Evolutionary conservation across 768 basidiomycete genomes (phyloP), one percentile per base, ranked within the genome.

Genomic region (Botryobasidium botryosum): DNA sequence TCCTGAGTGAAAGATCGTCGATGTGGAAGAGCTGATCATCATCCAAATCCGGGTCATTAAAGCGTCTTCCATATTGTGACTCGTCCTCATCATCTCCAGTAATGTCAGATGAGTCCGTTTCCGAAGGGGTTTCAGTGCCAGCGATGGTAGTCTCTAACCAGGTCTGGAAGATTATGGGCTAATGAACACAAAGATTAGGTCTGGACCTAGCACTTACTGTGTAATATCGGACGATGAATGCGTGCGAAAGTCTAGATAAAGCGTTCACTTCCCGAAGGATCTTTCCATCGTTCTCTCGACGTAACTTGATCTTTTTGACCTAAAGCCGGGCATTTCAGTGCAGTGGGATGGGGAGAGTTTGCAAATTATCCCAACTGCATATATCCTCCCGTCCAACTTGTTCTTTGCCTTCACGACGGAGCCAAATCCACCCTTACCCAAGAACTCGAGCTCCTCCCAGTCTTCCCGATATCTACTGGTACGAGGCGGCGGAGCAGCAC

Each of bases 351-450:
- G 32, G 10, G 21, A 32, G 23, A 41, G 20, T 13, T 12, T 6
- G n/a, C n/a, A n/a, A 13, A 27, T 20, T 13, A 27, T 18, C 64
- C 68, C 7, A 77, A 79, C 78, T 10, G 83, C 85, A 56, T 88
- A 90, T 45, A 86, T 82, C 20, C 82, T 69, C 8, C 68, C 71
- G 56, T 94, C 90, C 18, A 91, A 76, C 64, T 76, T 83, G 55
- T 92, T 88, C 37, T 79, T 69, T 2, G 88, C 90, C 57, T 94
- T 94, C 25, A 94, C 87, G 0, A 94, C 88, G n/a, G 85, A 83
- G 0, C 88, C 88, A 59, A 87, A 92, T 0, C 61, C 86, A 0
- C 90, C 90, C 56, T 79, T 79, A 0, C 88, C 88, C 82, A 92
- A 56, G 26, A 87, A 65, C 56, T 92, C 90, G 6, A 94, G 63